Base-by-base conservation (phyloP, 2,329 filamentous ascomycete genomes). In the Myriosclerotinia curreyana region DNA sequence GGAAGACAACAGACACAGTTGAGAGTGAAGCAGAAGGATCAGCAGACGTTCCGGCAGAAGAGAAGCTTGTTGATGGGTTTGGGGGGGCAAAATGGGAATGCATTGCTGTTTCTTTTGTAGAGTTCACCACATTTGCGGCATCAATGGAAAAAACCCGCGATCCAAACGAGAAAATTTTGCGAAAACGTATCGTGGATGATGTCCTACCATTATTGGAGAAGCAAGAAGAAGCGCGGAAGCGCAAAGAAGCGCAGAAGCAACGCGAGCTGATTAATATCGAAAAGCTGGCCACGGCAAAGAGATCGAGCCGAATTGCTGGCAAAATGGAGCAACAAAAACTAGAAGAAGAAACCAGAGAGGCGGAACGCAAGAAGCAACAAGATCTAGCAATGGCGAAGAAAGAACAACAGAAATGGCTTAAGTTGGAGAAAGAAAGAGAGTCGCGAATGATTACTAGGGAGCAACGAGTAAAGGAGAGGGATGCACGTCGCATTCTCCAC, bases 271-370 rank as follows among this genome's bases (percentile, higher is more conserved):
- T 92, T 60, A 92, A 87, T 69, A 77, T 96, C 69, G 88, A 94
- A 70, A 94, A 95, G 74, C 83, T 98, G 78, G 92, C 92, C n/a
- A 91, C 89, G 64, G 94, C 95, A 5, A 99, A 99, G 78, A 83
- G 95, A 67, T 99, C 95, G 0, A 96, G 91, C 72, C 86, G 95
- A 67, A 86, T 99, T 69, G 93, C 94, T 22, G 84, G 84, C 68
- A 96, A 92, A 74, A 80, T 86, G 42, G 92, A 97, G 74, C 88
- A 86, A 68, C 90, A 92, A 72, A 88, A 86, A 70, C 81, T 89
- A 66, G 87, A 94, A 54, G 87, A 91, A 66, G 84, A 89, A 69
- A 82, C 82, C 22, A 85, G 82, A 12, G 89, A 93, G 72, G 89
- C 88, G 53, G 86, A 91, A 70, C 84, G 83, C 62, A 89, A 84